phyloP scores from a whole-genome alignment of 2,329 filamentous ascomycete genomes.

The Peltaster fructicola region DNA sequence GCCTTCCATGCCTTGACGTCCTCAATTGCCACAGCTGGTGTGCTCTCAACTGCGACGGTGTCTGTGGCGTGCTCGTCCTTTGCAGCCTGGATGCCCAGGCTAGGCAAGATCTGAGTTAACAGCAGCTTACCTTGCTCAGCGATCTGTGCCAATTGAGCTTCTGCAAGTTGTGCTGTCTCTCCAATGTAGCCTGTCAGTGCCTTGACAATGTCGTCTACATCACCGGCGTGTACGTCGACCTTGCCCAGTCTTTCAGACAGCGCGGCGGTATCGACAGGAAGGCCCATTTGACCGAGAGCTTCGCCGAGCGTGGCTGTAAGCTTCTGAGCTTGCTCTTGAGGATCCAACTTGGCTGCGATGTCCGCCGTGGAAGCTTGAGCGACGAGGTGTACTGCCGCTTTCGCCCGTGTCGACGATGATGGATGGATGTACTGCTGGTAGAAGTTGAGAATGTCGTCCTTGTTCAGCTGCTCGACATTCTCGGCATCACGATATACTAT shows the following conservation, averaged over 20 bases:
- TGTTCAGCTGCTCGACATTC: constrained; percentile 55
- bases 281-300: constrained; percentile 30
- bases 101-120: constrained; percentile 26
- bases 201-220: constrained; percentile 20
- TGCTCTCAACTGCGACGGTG: constrained; percentile 1
- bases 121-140: constrained; percentile 33
- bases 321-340: constrained; percentile 26
- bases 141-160: constrained; percentile 32
- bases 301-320: constrained; percentile 26
- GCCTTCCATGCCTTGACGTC: constrained; percentile 73
- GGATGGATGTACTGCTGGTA: constrained; percentile 62
- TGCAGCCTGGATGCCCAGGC: constrained; percentile 28
- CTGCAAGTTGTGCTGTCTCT: constrained; percentile 27
- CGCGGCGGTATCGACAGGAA: constrained; percentile 27
- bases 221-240: constrained; percentile 26
- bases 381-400: constrained; percentile 65
- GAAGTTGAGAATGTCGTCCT: constrained; percentile 63
- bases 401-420: constrained; percentile 54
- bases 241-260: constrained; percentile 28
- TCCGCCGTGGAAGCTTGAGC: constrained; percentile 39
- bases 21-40: constrained; percentile 42
- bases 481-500: constrained; percentile 59
- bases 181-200: constrained; percentile 24
- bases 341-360: constrained; percentile 14
- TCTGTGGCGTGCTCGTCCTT: constrained; percentile 1